A percentile compares a stretch with the other conserved stretches of the same genome.
phyloP scores from a whole-genome alignment of 2,329 filamentous ascomycete genomes.

The Tolypocladium guangdongense region DNA sequence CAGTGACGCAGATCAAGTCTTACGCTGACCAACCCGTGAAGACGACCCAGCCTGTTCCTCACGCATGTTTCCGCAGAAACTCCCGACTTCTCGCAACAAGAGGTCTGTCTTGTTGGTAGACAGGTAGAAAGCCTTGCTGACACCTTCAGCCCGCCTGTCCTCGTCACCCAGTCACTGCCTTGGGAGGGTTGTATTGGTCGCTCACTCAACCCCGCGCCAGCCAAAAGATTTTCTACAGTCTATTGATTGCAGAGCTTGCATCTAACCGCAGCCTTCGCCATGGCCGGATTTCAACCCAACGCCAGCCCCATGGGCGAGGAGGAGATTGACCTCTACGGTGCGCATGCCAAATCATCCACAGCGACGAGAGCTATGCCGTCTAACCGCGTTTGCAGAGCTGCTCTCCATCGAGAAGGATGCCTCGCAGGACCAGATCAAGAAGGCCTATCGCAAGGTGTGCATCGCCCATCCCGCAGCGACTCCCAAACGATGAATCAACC shows the following conservation, averaged over 20 bases:
- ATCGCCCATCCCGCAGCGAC: conserved; percentile 1
- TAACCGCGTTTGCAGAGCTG: conserved; percentile 46
- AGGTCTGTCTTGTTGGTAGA: background rate
- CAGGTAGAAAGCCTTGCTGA: background rate
- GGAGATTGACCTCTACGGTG: conserved; percentile 53
- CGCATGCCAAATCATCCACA: conserved; percentile 5
- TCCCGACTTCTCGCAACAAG: background rate
- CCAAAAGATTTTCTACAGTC: background rate
- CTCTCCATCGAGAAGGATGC: conserved; percentile 65
- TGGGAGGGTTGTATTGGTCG: background rate
- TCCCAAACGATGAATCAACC: conserved; percentile 1
- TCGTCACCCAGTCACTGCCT: background rate
- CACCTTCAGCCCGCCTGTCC: background rate
- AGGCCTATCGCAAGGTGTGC: conserved; percentile 85
- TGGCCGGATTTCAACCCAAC: background rate
- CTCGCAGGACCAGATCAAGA: conserved; percentile 75
- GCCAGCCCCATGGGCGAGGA: conserved; percentile 17
- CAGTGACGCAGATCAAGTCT: background rate
- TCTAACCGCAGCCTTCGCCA: background rate
- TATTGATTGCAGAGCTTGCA: background rate
- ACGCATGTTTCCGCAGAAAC: background rate
- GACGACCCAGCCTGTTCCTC: background rate
- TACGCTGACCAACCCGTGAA: background rate
- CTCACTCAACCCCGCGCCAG: conserved; percentile 3
- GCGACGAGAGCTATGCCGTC: background rate